Base-by-base conservation (phyloP, 2,329 filamentous ascomycete genomes). In the Arthroderma uncinatum region DNA sequence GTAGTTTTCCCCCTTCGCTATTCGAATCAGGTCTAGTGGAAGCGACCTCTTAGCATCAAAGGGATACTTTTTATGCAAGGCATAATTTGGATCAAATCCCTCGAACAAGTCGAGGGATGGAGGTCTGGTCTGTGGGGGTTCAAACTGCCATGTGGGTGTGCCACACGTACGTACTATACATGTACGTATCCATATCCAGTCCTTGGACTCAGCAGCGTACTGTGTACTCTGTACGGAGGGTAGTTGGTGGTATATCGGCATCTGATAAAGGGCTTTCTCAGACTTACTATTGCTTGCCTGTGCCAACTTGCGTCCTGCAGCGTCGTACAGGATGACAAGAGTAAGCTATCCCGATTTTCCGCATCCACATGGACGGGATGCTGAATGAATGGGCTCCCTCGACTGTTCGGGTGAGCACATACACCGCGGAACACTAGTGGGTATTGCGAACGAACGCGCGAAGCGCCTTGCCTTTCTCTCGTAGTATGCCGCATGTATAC, bases 361-460 rank as follows among this genome's bases (percentile, higher is more conserved):
- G 47, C 47, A n/a, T 10, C 47, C 47, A 33, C 47, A 50, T 50
- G 47, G 47, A 50, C 28, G 47, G 47, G 39, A 42, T 42, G 39
- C 39, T 48, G 47, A 50, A 33, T 28, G n/a, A 14, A 33, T 6
- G 25, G 25, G n/a, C 28, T 50, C 23, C 28, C 47, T n/a, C 14
- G 34, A 37, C 3, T 25, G 6, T 19, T 50, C 47, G 47, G 47
- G 25, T 47, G 33, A 33, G 47, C 28, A 50, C 47, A 33, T 30
- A 19, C 12, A 33, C 21, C 33, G 25, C 47, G 47, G 33, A 50
- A 30, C 14, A 25, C 25, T 50, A 50, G 47, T 50, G 47, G 25
- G 47, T 50, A 50, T 19, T n/a, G 47, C 47, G 47, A 50, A 50
- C 47, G 47, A 50, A 50, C 25, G 25, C 47, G 47, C 47, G 47